These are phyloP conservation scores for Monosporascus sp. DNA, from an alignment of 2,329 filamentous ascomycete genomes.

Conservation along the genomic window DNA sequence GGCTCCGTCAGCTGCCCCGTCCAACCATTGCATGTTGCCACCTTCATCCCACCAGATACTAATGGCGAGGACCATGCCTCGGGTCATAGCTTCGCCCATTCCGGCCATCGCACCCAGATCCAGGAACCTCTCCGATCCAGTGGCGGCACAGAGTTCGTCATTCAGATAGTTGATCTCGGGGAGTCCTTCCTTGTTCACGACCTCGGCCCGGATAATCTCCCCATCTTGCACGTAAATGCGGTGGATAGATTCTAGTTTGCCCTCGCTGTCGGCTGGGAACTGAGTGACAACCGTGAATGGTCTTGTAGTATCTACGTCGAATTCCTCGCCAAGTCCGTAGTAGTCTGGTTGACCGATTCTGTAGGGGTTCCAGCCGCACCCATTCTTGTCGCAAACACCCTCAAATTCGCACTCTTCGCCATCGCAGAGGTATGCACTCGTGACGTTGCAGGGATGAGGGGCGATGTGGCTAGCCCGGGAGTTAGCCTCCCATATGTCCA, in stretches of 20 bases:
- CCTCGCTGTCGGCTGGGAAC: constrained; percentile 26
- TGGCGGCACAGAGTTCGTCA: constrained; percentile 30
- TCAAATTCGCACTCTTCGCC: constrained; percentile 23
- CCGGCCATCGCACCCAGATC: constrained; percentile 33
- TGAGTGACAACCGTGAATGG: constrained; percentile 32
- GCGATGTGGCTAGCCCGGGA: constrained; percentile 28
- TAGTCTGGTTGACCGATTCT: constrained; percentile 23
- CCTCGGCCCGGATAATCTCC: constrained; percentile 27
- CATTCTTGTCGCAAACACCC: constrained; percentile 30
- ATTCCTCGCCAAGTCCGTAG: constrained; percentile 25
- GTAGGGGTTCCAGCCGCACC: constrained; percentile 32
- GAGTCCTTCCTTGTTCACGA: constrained; percentile 24
- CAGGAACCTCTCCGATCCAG: constrained; percentile 26
- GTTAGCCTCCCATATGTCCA: constrained; percentile 35
- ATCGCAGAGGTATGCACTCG: constrained; percentile 24
- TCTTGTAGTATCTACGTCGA: constrained; percentile 27
- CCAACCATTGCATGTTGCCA: constrained; percentile 48
- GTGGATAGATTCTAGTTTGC: constrained; percentile 26
- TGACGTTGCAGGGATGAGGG: constrained; percentile 31
- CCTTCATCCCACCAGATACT: constrained; percentile 47
- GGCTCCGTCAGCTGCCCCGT: constrained; percentile 41
- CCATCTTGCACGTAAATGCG: constrained; percentile 31
- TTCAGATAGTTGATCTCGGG: constrained; percentile 28
- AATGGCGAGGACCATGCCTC: constrained; percentile 46
- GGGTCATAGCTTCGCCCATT: constrained; percentile 36